phyloP scores from a whole-genome alignment of 2,329 filamentous ascomycete genomes.

The Colletotrichum tropicicola region DNA sequence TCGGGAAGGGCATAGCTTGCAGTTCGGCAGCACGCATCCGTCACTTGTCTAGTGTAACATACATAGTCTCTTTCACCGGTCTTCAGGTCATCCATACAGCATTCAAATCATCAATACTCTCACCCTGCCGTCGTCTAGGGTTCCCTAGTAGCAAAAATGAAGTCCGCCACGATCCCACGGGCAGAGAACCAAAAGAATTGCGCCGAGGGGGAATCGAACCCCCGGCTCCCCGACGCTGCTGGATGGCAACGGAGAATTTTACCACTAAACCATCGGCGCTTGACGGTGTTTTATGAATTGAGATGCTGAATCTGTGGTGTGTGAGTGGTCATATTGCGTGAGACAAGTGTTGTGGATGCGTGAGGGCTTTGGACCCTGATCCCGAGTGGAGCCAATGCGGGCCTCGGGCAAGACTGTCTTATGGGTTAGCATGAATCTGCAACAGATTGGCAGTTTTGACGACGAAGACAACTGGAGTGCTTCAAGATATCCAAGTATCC shows the following conservation, averaged over 20 bases:
- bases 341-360: not conserved
- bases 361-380: constrained; percentile 6
- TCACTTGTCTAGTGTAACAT: not conserved
- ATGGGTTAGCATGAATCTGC: no score
- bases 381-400: not conserved
- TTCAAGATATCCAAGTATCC: no score
- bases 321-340: not conserved
- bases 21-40: not conserved
- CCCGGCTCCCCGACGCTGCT: constrained; percentile 16
- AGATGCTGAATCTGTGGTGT: rapidly evolving
- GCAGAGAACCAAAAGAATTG: not conserved
- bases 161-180: rapidly evolving
- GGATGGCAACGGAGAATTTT: constrained; percentile 21
- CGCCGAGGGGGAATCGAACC: constrained; percentile 15
- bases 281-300: not conserved
- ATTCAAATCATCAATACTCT: not conserved
- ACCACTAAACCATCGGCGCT: constrained; percentile 22
- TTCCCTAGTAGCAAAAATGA: not conserved
- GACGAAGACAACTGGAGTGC: no score
- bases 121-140: not conserved
- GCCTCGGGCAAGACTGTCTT: not conserved
- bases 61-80: not conserved
- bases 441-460: no score
- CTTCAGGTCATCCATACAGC: not conserved
- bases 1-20: not conserved